Conservation (phyloP, 2,329 filamentous ascomycete genomes). For the Chrysoporthe austroafricana region DNA sequence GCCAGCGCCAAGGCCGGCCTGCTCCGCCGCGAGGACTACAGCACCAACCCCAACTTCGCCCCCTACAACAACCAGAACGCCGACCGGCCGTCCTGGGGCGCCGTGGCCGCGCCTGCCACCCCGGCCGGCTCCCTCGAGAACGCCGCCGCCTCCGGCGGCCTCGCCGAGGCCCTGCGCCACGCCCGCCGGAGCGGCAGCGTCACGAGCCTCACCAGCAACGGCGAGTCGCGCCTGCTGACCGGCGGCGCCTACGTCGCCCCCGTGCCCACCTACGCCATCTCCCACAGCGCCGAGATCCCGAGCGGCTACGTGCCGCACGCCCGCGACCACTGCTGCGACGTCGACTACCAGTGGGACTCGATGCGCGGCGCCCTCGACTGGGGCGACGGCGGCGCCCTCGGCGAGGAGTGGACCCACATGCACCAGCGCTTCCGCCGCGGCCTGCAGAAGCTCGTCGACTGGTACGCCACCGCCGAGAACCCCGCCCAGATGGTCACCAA, state of each 20-base stretch:
- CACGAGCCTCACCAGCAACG: slow-evolving; percentile 33
- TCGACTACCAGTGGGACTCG: slow-evolving; percentile 98
- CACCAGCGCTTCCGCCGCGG: slow-evolving; percentile 86
- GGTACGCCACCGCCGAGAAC: slow-evolving; percentile 69
- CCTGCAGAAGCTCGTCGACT: slow-evolving; percentile 76
- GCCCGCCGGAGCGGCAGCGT: slow-evolving; percentile 28
- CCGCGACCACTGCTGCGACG: slow-evolving; percentile 78
- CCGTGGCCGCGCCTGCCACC: slow-evolving; percentile 31
- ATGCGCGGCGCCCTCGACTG: slow-evolving; percentile 77
- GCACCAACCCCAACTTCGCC: slow-evolving; percentile 47
- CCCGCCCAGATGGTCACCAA: slow-evolving; percentile 57
- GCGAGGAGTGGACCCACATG: slow-evolving; percentile 96
- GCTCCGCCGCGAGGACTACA: slow-evolving; percentile 73
- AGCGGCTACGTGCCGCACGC: slow-evolving; percentile 89
- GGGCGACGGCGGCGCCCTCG: slow-evolving; percentile 78
- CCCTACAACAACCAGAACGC: slow-evolving; percentile 33
- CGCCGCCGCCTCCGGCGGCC: slow-evolving; percentile 33
- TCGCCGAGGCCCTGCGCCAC: slow-evolving; percentile 42
- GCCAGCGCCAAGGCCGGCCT: slow-evolving; percentile 87
- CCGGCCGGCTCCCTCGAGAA: slow-evolving; percentile 33
- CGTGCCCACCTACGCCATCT: slow-evolving; percentile 81
- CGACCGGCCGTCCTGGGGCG: slow-evolving; percentile 44
- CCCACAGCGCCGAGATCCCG: slow-evolving; percentile 79
- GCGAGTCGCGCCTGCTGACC: slow-evolving; percentile 22
- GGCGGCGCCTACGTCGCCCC: slow-evolving; percentile 70